Conservation (phyloP, 2,329 filamentous ascomycete genomes). For the Penicillium sp. region DNA sequence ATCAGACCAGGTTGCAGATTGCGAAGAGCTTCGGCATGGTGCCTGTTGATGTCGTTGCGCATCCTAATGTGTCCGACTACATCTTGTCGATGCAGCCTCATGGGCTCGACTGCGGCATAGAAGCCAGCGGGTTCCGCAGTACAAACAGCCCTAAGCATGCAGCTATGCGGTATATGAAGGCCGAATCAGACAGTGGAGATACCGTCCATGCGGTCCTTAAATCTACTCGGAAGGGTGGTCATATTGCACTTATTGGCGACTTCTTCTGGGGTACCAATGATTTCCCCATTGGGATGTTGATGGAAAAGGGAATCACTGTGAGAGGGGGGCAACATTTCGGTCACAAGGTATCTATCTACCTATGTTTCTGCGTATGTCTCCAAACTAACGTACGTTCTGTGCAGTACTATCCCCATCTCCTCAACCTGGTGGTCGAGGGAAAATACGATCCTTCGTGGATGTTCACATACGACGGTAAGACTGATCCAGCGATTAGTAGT, state of each 20-base stretch:
- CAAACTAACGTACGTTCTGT: background rate
- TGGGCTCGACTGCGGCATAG: conserved; percentile 28
- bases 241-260: conserved; percentile 27
- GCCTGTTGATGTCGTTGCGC: conserved; percentile 22
- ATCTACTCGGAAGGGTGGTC: conserved; percentile 27
- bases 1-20: conserved; percentile 24
- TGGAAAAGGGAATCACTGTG: conserved; percentile 31
- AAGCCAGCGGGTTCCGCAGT: conserved; percentile 28
- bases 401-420: conserved; percentile 28
- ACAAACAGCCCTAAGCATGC: conserved; percentile 20
- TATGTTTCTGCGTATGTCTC: background rate
- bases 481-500: background rate
- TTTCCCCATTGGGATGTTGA: conserved; percentile 29
- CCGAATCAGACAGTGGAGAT: conserved; percentile 27
- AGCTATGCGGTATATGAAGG: conserved; percentile 19
- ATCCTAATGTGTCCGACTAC: conserved; percentile 26
- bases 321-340: conserved; percentile 25
- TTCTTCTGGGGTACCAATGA: conserved; percentile 26
- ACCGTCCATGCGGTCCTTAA: conserved; percentile 26
- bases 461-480: conserved; percentile 24
- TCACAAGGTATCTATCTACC: conserved; percentile 20
- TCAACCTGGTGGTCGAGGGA: conserved; percentile 24
- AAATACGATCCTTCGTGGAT: conserved; percentile 28
- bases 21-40: conserved; percentile 28
- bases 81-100: conserved; percentile 26